Evolutionary conservation across 345 rosid genomes (phyloP), one percentile per base, ranked within the genome.

Genomic region (Aquilaria sinensis): DNA sequence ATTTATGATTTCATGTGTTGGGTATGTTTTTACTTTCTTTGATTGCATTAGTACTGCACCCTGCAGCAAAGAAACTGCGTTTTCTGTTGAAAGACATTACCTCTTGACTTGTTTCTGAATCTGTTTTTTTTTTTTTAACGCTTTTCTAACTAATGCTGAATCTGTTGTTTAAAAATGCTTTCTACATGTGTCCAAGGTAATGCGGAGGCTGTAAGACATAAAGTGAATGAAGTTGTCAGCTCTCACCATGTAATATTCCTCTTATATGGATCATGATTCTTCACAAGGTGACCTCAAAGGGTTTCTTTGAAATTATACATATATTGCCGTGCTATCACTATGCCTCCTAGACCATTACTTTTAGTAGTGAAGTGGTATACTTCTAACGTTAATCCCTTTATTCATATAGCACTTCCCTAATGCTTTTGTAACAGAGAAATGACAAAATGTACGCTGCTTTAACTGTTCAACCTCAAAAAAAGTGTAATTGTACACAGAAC

Each of bases 1-100:
- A 86, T 90, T 56, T 94, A 94, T 76, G 99, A 94, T 70, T 86
- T 96, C 83, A 90, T 90, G 91, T 90, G 90, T 50, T 90, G 91
- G 96, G 99, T 90, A 76, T 69, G 84, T 67, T 65, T 71, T 59
- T 58, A 59, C 37, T 1, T 8, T 56, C 32, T 47, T 23, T 54
- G 13, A 49, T 11, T 37, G 34, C 47, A 65, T 61, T 30, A n/a
- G n/a, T n/a, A 37, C 43, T 8, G 7, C 7, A 37, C 43, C 43
- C 1, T 37, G 43, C 43, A 37, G 7, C 43, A 8, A 4, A 37
- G 43, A 37, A 37, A 37, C 2, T 8, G 2, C 43, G 6, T 37
- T 37, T 37, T 2, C 43, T 37, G 43, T 5, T 37, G 43, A 37
- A 37, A 37, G 43, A 37, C 43, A 37, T 37, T 37, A 37, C 6